Percentiles rank a stretch among this genome's conserved stretches.
phyloP scores from a whole-genome alignment of 179 eudicot species.

The Amaranthus tricolor region DNA sequence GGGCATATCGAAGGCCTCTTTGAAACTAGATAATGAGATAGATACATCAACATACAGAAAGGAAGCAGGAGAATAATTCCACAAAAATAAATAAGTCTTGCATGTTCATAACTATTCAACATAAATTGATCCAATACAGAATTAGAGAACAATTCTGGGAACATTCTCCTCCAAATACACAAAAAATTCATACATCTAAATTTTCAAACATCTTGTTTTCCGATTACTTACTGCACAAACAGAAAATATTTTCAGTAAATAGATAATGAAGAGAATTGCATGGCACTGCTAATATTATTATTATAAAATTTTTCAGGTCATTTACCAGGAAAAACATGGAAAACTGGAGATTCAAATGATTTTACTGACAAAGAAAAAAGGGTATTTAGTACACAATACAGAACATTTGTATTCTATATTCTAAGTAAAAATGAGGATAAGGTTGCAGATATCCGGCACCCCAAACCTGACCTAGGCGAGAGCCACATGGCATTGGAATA shows the following conservation, averaged over 20 bases:
- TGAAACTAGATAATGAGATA: slow-evolving; percentile 63
- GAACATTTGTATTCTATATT: neutral
- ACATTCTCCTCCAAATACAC: neutral
- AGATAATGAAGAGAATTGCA: neutral
- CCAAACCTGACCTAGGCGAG: no score
- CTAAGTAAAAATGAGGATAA: neutral
- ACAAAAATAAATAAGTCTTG: slow-evolving; percentile 6
- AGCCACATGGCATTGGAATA: no score
- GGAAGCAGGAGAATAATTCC: slow-evolving; percentile 8
- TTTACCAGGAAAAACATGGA: neutral
- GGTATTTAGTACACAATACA: neutral
- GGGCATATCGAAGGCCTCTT: slow-evolving; percentile 88
- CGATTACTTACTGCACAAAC: neutral
- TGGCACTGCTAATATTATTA: neutral
- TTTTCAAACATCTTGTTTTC: neutral
- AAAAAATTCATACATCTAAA: no score
- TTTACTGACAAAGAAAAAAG: no score
- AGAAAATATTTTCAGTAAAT: neutral
- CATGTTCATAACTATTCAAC: neutral
- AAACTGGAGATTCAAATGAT: neutral
- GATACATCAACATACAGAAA: slow-evolving; percentile 17
- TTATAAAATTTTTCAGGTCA: neutral
- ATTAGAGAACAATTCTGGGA: neutral
- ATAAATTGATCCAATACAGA: neutral
- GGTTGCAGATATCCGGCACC: no score